Evolutionary conservation across 2,329 filamentous ascomycete genomes (phyloP).

Genomic region (Colletotrichum sp.): DNA sequence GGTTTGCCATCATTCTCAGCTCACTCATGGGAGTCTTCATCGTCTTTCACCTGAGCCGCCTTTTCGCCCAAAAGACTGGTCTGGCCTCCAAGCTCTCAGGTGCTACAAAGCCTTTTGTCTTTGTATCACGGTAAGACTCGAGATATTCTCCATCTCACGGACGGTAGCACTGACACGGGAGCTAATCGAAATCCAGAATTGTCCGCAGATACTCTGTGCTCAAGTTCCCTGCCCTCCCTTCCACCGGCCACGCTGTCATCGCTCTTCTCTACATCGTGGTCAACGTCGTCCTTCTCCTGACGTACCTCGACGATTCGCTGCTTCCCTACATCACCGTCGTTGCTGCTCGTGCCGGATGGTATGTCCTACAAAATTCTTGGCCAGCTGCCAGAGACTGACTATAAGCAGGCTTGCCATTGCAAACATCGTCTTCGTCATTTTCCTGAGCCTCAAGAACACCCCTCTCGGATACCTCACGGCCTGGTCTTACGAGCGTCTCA

Average conservation of each 20-base stretch:
- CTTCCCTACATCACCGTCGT: slow-evolving; percentile 36
- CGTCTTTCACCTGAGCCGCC: slow-evolving; percentile 12
- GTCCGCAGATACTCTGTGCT: slow-evolving; percentile 9
- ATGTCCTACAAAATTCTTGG: slow-evolving; percentile 18
- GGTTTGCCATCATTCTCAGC: slow-evolving; percentile 24
- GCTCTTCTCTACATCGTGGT: slow-evolving; percentile 34
- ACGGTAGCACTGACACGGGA: not conserved
- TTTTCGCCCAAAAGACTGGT: slow-evolving; percentile 4
- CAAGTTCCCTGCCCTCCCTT: slow-evolving; percentile 19
- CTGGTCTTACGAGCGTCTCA: slow-evolving; percentile 64
- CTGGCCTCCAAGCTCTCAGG: not conserved
- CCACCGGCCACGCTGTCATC: slow-evolving; percentile 33
- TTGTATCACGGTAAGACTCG: slow-evolving; percentile 12
- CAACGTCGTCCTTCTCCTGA: slow-evolving; percentile 38
- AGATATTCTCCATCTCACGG: not conserved
- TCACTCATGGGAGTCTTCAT: slow-evolving; percentile 11
- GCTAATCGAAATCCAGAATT: not conserved
- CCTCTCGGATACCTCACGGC: slow-evolving; percentile 57
- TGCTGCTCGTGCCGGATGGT: slow-evolving; percentile 45
- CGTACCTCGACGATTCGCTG: slow-evolving; percentile 35
- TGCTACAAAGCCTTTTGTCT: slow-evolving; percentile 4
- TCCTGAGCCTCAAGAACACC: slow-evolving; percentile 62
- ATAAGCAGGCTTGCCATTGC: slow-evolving; percentile 39
- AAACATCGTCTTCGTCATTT: slow-evolving; percentile 58
- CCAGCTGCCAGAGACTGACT: not conserved